phyloP scores from a whole-genome alignment of 345 rosid species.

The Luvunga scandens region DNA sequence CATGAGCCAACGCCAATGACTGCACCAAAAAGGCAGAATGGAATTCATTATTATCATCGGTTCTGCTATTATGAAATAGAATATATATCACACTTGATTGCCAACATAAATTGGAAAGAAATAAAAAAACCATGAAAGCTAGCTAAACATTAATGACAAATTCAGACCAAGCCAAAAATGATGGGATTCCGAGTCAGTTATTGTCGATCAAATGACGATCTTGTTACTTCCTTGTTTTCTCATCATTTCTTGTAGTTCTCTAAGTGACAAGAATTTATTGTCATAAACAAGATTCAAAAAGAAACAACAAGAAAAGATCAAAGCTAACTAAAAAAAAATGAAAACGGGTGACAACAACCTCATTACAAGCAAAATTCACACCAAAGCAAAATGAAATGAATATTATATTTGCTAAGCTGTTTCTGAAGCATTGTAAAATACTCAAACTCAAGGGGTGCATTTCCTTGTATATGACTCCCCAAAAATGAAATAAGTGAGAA shows the following conservation, averaged over 20 bases:
- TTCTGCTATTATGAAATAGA: neutral
- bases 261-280: neutral
- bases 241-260: neutral
- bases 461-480: too few relatives aligned
- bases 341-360: neutral
- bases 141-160: too few relatives aligned
- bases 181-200: too few relatives aligned
- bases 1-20: constrained; percentile 94
- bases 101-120: neutral
- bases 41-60: neutral
- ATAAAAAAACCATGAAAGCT: neutral
- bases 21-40: constrained; percentile 19
- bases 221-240: neutral
- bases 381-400: neutral
- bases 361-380: neutral
- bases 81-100: neutral
- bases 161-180: too few relatives aligned
- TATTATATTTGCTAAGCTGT: neutral
- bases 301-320: neutral
- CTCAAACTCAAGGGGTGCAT: neutral
- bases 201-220: neutral
- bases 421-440: too few relatives aligned
- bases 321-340: neutral
- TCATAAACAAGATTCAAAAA: neutral
- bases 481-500: neutral